These are phyloP conservation scores for Botrytis sinoallii DNA, from an alignment of 2,329 filamentous ascomycete genomes.

Conservation along the genomic window DNA sequence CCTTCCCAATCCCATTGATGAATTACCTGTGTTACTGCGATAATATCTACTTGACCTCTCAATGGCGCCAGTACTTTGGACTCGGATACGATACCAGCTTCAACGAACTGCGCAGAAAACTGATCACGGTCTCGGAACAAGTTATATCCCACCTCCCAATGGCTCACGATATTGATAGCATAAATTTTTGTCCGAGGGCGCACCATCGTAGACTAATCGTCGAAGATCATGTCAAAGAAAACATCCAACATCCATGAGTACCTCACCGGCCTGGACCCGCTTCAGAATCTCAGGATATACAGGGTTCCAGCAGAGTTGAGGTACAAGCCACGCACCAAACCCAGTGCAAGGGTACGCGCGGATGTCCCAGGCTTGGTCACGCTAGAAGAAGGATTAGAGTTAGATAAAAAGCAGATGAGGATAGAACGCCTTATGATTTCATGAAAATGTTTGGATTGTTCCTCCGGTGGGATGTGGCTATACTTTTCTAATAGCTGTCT, in stretches of 20 bases:
- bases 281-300: slow-evolving; percentile 23
- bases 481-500: background rate
- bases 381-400: slow-evolving; percentile 1
- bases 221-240: slow-evolving; percentile 42
- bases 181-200: slow-evolving; percentile 34
- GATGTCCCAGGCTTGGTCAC: slow-evolving; percentile 25
- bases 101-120: slow-evolving; percentile 37
- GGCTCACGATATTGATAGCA: slow-evolving; percentile 36
- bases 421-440: background rate
- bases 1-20: slow-evolving; percentile 44
- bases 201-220: slow-evolving; percentile 39
- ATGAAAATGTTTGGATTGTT: slow-evolving; percentile 6
- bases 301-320: slow-evolving; percentile 20
- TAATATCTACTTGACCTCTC: slow-evolving; percentile 42
- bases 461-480: background rate
- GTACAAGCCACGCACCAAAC: slow-evolving; percentile 25
- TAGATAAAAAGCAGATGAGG: background rate
- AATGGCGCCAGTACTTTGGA: slow-evolving; percentile 36
- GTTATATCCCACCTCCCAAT: slow-evolving; percentile 40
- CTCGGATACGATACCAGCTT: slow-evolving; percentile 33
- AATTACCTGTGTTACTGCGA: slow-evolving; percentile 44
- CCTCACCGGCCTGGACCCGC: slow-evolving; percentile 22
- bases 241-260: slow-evolving; percentile 35
- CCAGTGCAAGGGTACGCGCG: slow-evolving; percentile 27
- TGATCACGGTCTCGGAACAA: slow-evolving; percentile 39